These are phyloP conservation scores for Adansonia madagascariensis DNA, from an alignment of 441 rosid species.

Conservation along the genomic window DNA sequence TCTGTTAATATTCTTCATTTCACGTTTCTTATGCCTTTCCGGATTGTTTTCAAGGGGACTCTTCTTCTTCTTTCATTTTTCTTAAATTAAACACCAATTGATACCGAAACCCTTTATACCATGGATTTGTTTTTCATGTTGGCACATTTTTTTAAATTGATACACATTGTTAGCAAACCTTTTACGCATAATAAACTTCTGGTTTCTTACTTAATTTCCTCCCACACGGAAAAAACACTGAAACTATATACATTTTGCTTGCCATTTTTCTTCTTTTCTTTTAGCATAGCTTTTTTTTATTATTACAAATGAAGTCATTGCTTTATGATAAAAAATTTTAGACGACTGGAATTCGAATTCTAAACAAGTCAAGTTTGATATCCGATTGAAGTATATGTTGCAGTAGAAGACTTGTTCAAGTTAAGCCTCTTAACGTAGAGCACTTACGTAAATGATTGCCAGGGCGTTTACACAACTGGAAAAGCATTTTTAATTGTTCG, in stretches of 20 bases:
- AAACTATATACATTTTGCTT: neutral
- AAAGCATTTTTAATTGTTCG: neutral
- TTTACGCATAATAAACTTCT: neutral
- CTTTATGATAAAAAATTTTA: no score
- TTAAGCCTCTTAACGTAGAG: neutral
- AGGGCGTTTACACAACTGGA: conserved; percentile 1
- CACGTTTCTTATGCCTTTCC: neutral
- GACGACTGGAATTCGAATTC: no score
- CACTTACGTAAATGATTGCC: neutral
- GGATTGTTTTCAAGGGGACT: neutral
- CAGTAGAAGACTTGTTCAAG: neutral
- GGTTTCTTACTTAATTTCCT: conserved; percentile 3
- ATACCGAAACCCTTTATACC: neutral
- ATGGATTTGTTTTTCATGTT: neutral
- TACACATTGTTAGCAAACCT: neutral
- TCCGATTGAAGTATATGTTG: neutral
- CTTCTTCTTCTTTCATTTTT: neutral
- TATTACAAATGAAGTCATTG: no score
- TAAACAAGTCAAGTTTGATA: no score
- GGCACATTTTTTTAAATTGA: neutral
- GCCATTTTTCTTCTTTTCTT: no score
- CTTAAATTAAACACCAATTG: neutral
- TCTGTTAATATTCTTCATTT: neutral
- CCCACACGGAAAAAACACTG: conserved; percentile 39
- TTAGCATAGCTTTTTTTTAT: no score